Percentiles rank a stretch among this genome's conserved stretches.
These are phyloP conservation scores for Termitomyces titanicus DNA, from an alignment of 768 basidiomycete species.

Conservation along the genomic window DNA sequence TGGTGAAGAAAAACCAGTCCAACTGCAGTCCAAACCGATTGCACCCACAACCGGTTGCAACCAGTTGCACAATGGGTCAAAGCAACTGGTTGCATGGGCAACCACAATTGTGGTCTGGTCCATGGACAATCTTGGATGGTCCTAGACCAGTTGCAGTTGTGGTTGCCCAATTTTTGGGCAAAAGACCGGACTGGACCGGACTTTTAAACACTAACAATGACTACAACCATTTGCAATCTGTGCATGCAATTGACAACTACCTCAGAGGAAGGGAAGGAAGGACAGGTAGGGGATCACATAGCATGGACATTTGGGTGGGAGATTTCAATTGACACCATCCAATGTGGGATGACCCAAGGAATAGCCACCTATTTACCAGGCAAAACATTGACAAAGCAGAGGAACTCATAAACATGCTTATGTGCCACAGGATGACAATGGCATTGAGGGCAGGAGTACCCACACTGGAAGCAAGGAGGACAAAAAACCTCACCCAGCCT, in stretches of 20 bases:
- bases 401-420: slow-evolving; percentile 12
- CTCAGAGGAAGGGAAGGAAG: not conserved
- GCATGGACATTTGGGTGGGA: slow-evolving; percentile 22
- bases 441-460: not conserved
- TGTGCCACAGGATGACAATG: not conserved
- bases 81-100: too few species aligned
- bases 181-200: too few species aligned
- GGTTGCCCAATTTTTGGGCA: too few species aligned
- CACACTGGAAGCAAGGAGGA: not conserved
- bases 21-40: too few species aligned
- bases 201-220: too few species aligned
- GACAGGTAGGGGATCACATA: not conserved
- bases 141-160: too few species aligned
- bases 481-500: not conserved
- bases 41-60: too few species aligned
- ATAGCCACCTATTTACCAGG: slow-evolving; percentile 23
- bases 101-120: too few species aligned
- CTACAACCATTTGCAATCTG: not conserved
- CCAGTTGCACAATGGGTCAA: too few species aligned
- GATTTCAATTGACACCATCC: slow-evolving; percentile 40
- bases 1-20: too few species aligned
- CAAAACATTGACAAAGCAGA: slow-evolving; percentile 3
- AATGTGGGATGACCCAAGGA: slow-evolving; percentile 30
- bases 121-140: too few species aligned
- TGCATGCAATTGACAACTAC: slow-evolving; percentile 1